Percentiles rank a stretch among this genome's conserved stretches.
phyloP scores from a whole-genome alignment of 2,329 filamentous ascomycete genomes.

The Lojkania enalia region DNA sequence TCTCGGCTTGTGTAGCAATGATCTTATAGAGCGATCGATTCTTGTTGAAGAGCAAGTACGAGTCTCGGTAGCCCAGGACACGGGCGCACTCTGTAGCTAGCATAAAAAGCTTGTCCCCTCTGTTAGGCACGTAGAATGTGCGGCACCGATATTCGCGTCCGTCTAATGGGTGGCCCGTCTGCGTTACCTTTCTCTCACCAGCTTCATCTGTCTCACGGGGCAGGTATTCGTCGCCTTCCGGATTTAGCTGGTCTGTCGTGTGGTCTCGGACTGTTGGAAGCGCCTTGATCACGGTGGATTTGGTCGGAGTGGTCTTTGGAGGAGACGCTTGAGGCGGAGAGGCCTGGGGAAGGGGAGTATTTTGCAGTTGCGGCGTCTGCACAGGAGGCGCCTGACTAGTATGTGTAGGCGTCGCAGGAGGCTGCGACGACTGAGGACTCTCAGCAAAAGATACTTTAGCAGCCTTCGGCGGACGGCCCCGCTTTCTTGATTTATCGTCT shows the following conservation, averaged over 20 bases:
- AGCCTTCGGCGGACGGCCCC: slow-evolving; percentile 63
- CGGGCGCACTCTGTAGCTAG: slow-evolving; percentile 95
- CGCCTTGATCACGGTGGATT: slow-evolving; percentile 81
- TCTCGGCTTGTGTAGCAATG: slow-evolving; percentile 92
- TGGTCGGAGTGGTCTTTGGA: slow-evolving; percentile 78
- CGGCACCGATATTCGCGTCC: slow-evolving; percentile 87
- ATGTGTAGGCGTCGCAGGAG: slow-evolving; percentile 51
- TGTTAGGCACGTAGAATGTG: slow-evolving; percentile 88
- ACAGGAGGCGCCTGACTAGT: slow-evolving; percentile 56
- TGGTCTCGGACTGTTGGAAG: slow-evolving; percentile 95
- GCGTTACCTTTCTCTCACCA: slow-evolving; percentile 90
- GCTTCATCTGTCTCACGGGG: slow-evolving; percentile 90
- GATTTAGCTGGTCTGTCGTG: slow-evolving; percentile 90
- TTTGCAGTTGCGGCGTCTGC: slow-evolving; percentile 59
- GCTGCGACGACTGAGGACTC: slow-evolving; percentile 59
- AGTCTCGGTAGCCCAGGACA: slow-evolving; percentile 91
- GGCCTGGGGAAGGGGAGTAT: slow-evolving; percentile 52
- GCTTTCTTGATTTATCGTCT: slow-evolving; percentile 46
- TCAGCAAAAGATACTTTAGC: slow-evolving; percentile 58
- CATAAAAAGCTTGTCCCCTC: slow-evolving; percentile 97
- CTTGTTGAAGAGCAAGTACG: slow-evolving; percentile 98
- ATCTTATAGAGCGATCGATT: slow-evolving; percentile 97
- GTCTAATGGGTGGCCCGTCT: slow-evolving; percentile 79
- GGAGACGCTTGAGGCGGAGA: slow-evolving; percentile 65
- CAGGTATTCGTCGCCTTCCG: slow-evolving; percentile 90